phyloP scores from a whole-genome alignment of 2,329 filamentous ascomycete genomes.

The Scortechinia acanthostroma region DNA sequence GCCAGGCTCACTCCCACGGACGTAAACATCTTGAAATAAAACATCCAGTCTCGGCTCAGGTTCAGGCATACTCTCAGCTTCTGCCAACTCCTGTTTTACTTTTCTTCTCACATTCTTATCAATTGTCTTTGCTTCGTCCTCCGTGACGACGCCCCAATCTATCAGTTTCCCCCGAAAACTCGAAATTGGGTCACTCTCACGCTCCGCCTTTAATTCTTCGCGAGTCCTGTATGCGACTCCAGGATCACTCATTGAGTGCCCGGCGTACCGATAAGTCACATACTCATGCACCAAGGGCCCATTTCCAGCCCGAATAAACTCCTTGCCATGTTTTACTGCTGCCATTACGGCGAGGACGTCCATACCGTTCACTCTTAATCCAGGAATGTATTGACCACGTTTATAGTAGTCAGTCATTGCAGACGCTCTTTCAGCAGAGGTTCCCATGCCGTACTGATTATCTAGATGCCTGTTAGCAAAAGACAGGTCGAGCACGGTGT shows the following conservation, averaged over 20 bases:
- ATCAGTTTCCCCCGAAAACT: slow-evolving; percentile 96
- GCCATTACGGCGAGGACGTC: slow-evolving; percentile 97
- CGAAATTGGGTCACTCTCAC: slow-evolving; percentile 94
- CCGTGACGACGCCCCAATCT: slow-evolving; percentile 83
- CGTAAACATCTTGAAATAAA: slow-evolving; percentile 94
- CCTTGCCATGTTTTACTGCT: slow-evolving; percentile 86
- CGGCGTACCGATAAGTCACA: slow-evolving; percentile 97
- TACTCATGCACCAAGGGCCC: slow-evolving; percentile 96
- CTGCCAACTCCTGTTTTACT: slow-evolving; percentile 83
- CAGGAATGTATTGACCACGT: slow-evolving; percentile 98
- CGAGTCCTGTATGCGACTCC: slow-evolving; percentile 98
- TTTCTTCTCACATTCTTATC: slow-evolving; percentile 85
- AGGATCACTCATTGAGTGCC: slow-evolving; percentile 99
- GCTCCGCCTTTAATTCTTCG: slow-evolving; percentile 99
- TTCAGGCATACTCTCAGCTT: slow-evolving; percentile 77
- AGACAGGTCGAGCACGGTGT: no score
- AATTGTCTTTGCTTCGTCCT: slow-evolving; percentile 91
- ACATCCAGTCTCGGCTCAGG: slow-evolving; percentile 77
- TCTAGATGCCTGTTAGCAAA: slow-evolving; percentile 40
- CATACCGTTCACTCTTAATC: slow-evolving; percentile 99
- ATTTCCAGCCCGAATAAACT: slow-evolving; percentile 75
- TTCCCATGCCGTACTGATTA: slow-evolving; percentile 99
- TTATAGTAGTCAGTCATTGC: slow-evolving; percentile 99
- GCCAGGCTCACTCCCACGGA: slow-evolving; percentile 75
- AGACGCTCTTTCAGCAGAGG: slow-evolving; percentile 84